Conservation (phyloP, 176 grass and related monocot genomes). For the Aegilops umbellulata region DNA sequence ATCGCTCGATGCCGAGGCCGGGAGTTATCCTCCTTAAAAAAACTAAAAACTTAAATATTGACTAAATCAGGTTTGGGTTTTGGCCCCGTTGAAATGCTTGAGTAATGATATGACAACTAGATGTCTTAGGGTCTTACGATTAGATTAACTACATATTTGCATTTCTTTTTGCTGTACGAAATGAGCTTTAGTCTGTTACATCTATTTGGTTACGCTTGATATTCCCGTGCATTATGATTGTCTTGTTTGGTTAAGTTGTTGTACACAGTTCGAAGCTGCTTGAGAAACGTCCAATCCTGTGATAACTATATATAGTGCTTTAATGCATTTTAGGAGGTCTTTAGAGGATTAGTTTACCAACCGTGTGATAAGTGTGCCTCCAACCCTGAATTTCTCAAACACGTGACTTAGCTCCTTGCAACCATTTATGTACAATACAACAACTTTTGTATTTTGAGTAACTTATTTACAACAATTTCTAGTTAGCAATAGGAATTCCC, state of each 20-base stretch:
- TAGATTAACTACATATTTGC: not conserved
- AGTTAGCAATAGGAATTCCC: too few relatives aligned
- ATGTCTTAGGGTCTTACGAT: not conserved
- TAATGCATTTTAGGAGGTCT: not conserved
- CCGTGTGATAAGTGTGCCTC: too few relatives aligned
- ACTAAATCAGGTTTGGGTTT: not conserved
- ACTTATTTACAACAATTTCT: too few relatives aligned
- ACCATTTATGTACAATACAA: too few relatives aligned
- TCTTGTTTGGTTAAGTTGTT: not conserved
- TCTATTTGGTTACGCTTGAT: not conserved
- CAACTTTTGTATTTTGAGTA: too few relatives aligned
- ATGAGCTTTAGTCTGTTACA: not conserved
- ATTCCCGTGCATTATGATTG: too few relatives aligned
- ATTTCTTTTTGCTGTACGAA: not conserved
- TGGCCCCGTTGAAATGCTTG: not conserved
- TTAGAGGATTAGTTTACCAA: too few relatives aligned
- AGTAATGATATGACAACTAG: not conserved
- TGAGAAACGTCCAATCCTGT: not conserved
- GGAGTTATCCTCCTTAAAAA: too few relatives aligned
- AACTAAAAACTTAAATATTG: too few relatives aligned
- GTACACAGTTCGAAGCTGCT: not conserved
- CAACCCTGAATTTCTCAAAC: too few relatives aligned
- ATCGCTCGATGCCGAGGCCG: too few relatives aligned
- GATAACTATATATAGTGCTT: not conserved
- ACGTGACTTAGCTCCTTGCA: too few relatives aligned